Percentiles rank a stretch among this genome's conserved stretches.
Evolutionary conservation across 345 rosid species (phyloP).

Genomic region (Noccaea caerulescens): DNA sequence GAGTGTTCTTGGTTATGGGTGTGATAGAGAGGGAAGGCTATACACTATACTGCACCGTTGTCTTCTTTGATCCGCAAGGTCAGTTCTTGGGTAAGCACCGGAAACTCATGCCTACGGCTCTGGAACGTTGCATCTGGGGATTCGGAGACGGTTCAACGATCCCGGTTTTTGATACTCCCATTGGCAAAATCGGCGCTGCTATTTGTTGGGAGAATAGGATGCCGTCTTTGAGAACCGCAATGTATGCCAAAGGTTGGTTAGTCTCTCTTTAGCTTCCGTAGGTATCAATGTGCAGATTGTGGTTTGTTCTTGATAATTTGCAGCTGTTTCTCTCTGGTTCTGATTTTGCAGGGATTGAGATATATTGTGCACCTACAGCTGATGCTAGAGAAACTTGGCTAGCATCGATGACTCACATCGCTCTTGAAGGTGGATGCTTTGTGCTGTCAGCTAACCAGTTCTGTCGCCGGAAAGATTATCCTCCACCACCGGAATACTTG

Average conservation of each 20-base stretch:
- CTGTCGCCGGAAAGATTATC: slow-evolving; percentile 85
- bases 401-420: slow-evolving; percentile 92
- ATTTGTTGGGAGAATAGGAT: slow-evolving; percentile 95
- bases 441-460: slow-evolving; percentile 90
- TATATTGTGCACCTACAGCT: slow-evolving; percentile 97
- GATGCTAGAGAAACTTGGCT: slow-evolving; percentile 85
- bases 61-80: slow-evolving; percentile 85
- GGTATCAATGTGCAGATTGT: not conserved
- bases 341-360: slow-evolving; percentile 66
- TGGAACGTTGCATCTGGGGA: slow-evolving; percentile 94
- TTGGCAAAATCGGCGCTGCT: slow-evolving; percentile 90
- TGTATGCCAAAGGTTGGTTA: slow-evolving; percentile 81
- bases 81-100: slow-evolving; percentile 87
- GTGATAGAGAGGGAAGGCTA: slow-evolving; percentile 95
- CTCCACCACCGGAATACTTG: slow-evolving; percentile 82
- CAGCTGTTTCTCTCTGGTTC: not conserved
- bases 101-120: slow-evolving; percentile 87
- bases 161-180: slow-evolving; percentile 76
- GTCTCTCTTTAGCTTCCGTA: slow-evolving; percentile 16
- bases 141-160: slow-evolving; percentile 94
- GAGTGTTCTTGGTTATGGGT: slow-evolving; percentile 87
- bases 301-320: slow-evolving; percentile 9
- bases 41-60: slow-evolving; percentile 76
- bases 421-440: slow-evolving; percentile 95
- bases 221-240: slow-evolving; percentile 92